Evolutionary conservation across 768 basidiomycete genomes (phyloP).

Genomic region (Cystofilobasidium bisporidii): DNA sequence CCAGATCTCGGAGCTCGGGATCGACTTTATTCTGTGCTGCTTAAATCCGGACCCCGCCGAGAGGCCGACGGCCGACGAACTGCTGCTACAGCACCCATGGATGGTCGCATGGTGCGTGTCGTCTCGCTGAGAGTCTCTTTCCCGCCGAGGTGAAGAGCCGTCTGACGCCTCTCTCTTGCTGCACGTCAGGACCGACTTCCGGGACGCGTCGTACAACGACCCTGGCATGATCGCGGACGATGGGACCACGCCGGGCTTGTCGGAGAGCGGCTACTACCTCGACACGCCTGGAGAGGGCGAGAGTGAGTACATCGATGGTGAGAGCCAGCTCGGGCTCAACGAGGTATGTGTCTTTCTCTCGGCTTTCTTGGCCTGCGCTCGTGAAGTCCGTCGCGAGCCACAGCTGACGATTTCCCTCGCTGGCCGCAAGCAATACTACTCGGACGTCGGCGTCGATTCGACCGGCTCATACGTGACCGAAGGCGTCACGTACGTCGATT

Average conservation of each 20-base stretch:
- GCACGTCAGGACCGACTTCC: slow-evolving; percentile 6
- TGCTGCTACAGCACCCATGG: slow-evolving; percentile 74
- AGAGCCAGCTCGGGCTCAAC: no score
- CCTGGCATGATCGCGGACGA: neutral
- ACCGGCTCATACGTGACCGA: no score
- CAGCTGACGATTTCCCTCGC: no score
- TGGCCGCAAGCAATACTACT: no score
- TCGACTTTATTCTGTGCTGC: slow-evolving; percentile 87
- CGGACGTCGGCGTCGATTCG: no score
- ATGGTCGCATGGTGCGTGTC: slow-evolving; percentile 34
- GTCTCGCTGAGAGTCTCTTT: no score
- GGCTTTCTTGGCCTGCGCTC: no score
- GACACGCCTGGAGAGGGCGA: neutral
- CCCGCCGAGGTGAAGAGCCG: neutral
- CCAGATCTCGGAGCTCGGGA: slow-evolving; percentile 78
- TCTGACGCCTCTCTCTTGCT: neutral
- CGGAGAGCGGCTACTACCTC: neutral
- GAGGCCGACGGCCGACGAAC: slow-evolving; percentile 73
- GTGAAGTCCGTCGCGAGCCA: no score
- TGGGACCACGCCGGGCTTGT: neutral
- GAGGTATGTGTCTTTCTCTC: no score
- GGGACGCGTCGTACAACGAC: neutral
- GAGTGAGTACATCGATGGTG: no score
- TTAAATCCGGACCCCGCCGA: slow-evolving; percentile 73
- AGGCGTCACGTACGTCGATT: no score